A percentile compares a stretch with the other conserved stretches of the same genome.
phyloP scores from a whole-genome alignment of 192 early-diverging fungal species.

The Dimargaris cristalligena region DNA sequence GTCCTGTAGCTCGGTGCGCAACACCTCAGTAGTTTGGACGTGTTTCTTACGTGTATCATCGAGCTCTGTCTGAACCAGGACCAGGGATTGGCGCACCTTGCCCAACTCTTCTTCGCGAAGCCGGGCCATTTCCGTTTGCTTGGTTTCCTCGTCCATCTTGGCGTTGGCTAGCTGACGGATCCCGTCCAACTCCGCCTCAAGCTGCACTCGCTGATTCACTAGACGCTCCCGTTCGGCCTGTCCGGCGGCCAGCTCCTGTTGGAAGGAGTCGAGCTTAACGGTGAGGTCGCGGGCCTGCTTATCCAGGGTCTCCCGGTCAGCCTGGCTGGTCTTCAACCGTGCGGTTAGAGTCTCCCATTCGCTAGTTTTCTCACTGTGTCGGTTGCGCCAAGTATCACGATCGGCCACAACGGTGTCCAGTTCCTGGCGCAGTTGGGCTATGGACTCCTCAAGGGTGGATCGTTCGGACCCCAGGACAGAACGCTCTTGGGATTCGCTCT shows the following conservation, averaged over 20 bases:
- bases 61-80: conserved; percentile 24
- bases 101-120: conserved; percentile 40
- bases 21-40: conserved; percentile 23
- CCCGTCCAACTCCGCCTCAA: conserved; percentile 34
- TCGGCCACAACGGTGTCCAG: conserved; percentile 12
- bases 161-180: conserved; percentile 33
- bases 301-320: conserved; percentile 29
- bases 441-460: not conserved
- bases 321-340: conserved; percentile 13
- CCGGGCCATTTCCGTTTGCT: conserved; percentile 34
- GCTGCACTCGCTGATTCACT: conserved; percentile 16
- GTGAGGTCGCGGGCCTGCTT: conserved; percentile 35
- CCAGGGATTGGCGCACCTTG: conserved; percentile 32
- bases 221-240: conserved; percentile 15
- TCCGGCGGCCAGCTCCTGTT: conserved; percentile 35
- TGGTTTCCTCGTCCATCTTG: conserved; percentile 40
- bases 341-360: not conserved
- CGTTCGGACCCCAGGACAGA: not conserved
- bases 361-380: conserved; percentile 10
- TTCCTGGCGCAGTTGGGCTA: conserved; percentile 15
- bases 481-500: not conserved
- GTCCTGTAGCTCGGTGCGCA: conserved; percentile 33
- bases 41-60: conserved; percentile 33
- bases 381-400: conserved; percentile 2
- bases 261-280: conserved; percentile 40